These are phyloP conservation scores for Eutrema yunnanense DNA, from an alignment of 345 rosid genomes.

Conservation along the genomic window DNA sequence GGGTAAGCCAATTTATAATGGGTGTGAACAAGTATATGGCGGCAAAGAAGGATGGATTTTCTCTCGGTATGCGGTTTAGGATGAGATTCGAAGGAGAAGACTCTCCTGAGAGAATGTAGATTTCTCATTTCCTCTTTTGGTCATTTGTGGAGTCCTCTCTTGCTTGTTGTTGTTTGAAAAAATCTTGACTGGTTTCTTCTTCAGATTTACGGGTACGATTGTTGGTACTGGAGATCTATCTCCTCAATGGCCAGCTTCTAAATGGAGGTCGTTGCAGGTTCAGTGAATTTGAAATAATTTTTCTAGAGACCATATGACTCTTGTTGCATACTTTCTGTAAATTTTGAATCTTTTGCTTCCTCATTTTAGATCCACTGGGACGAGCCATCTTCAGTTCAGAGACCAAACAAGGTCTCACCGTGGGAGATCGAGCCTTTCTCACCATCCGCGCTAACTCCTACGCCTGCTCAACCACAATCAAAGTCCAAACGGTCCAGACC, in stretches of 20 bases:
- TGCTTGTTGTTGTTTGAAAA: not conserved
- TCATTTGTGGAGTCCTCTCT: not conserved
- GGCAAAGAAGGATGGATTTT: slow-evolving; percentile 38
- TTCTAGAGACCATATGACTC: not conserved
- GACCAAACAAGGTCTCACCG: slow-evolving; percentile 76
- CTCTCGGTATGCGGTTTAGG: slow-evolving; percentile 64
- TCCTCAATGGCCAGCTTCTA: slow-evolving; percentile 57
- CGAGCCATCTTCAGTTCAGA: slow-evolving; percentile 56
- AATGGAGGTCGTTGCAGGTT: slow-evolving; percentile 79
- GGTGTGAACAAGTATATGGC: slow-evolving; percentile 54
- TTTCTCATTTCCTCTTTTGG: not conserved
- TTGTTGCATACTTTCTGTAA: not conserved
- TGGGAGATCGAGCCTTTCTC: slow-evolving; percentile 75
- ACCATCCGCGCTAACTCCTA: slow-evolving; percentile 29
- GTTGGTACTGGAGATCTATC: slow-evolving; percentile 60
- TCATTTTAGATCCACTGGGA: slow-evolving; percentile 66
- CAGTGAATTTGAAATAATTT: not conserved
- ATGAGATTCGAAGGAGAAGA: slow-evolving; percentile 86
- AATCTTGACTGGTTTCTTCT: not conserved
- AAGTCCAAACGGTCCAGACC: slow-evolving; percentile 63
- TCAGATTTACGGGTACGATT: slow-evolving; percentile 67
- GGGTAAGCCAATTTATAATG: slow-evolving; percentile 64
- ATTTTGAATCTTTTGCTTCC: not conserved
- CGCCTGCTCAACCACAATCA: slow-evolving; percentile 36
- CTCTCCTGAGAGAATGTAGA: slow-evolving; percentile 61